Percentiles rank a stretch among this genome's conserved stretches.
Conservation (phyloP, 1,284 basidiomycete genomes). For the Takashimella tepidaria region DNA sequence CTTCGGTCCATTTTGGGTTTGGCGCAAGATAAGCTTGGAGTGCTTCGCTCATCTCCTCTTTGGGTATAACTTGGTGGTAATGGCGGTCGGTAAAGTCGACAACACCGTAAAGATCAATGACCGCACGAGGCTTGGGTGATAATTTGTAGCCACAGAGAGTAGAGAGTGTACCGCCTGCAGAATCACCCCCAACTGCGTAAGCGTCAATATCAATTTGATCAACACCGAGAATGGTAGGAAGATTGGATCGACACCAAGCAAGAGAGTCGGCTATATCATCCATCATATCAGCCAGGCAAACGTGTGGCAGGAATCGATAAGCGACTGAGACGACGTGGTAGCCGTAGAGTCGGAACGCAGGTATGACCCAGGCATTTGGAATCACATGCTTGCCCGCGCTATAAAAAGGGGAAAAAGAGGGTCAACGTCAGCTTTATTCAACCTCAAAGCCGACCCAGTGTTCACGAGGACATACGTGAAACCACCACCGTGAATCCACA, state of each 20-base stretch:
- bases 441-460: neutral
- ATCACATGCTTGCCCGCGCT: slow-evolving; percentile 18
- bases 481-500: slow-evolving; percentile 36
- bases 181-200: slow-evolving; percentile 25
- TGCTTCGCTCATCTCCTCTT: neutral
- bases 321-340: slow-evolving; percentile 25
- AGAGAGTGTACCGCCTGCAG: slow-evolving; percentile 21
- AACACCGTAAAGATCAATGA: slow-evolving; percentile 23
- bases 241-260: slow-evolving; percentile 18
- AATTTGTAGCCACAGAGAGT: slow-evolving; percentile 11
- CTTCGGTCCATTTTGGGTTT: slow-evolving; percentile 1
- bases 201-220: slow-evolving; percentile 11
- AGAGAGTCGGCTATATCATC: slow-evolving; percentile 18
- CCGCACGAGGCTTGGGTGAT: slow-evolving; percentile 14
- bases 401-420: too few species aligned
- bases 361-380: slow-evolving; percentile 24
- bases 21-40: neutral
- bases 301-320: slow-evolving; percentile 26
- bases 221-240: slow-evolving; percentile 10
- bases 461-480: too few species aligned
- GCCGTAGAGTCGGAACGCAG: slow-evolving; percentile 12
- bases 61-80: neutral
- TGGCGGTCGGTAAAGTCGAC: slow-evolving; percentile 17
- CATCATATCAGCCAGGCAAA: slow-evolving; percentile 15
- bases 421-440: neutral